Evolutionary conservation across 2,329 filamentous ascomycete genomes (phyloP).

Genomic region (Aspergillus spinulosporus): DNA sequence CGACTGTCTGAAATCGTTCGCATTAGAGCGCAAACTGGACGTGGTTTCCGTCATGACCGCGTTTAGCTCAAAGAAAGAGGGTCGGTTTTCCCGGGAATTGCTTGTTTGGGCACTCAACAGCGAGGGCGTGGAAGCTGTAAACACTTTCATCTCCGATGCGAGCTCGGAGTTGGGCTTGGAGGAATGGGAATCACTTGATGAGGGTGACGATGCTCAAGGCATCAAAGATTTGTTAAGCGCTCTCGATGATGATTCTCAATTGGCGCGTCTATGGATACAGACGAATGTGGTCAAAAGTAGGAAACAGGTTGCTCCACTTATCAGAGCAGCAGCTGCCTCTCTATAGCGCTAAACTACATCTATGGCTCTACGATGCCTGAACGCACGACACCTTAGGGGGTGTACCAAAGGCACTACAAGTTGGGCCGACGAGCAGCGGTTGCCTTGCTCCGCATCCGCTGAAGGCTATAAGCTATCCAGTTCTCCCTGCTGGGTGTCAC

Average conservation of each 20-base stretch:
- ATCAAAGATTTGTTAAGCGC: slow-evolving; percentile 19
- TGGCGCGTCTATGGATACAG: slow-evolving; percentile 54
- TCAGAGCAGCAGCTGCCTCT: slow-evolving; percentile 49
- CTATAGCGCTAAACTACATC: slow-evolving; percentile 4
- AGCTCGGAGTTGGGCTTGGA: slow-evolving; percentile 47
- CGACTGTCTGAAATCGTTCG: slow-evolving; percentile 47
- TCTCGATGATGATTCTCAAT: slow-evolving; percentile 22
- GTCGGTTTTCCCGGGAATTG: slow-evolving; percentile 54
- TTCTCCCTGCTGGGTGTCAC: no score
- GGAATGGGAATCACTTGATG: slow-evolving; percentile 33
- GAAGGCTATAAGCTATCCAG: no score
- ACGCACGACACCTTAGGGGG: no score
- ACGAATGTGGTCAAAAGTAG: slow-evolving; percentile 58
- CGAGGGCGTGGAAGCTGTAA: slow-evolving; percentile 42
- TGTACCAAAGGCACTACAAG: no score
- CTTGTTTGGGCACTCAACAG: slow-evolving; percentile 50
- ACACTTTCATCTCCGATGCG: slow-evolving; percentile 46
- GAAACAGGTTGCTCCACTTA: slow-evolving; percentile 63
- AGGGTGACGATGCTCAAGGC: slow-evolving; percentile 24
- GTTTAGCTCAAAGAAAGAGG: slow-evolving; percentile 40
- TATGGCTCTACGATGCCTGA: no score
- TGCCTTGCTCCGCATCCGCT: no score
- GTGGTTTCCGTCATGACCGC: slow-evolving; percentile 63
- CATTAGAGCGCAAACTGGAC: slow-evolving; percentile 47
- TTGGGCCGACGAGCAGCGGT: no score